Base-by-base conservation (phyloP, 805 yeast genomes). In the Starmerella roubikii region DNA sequence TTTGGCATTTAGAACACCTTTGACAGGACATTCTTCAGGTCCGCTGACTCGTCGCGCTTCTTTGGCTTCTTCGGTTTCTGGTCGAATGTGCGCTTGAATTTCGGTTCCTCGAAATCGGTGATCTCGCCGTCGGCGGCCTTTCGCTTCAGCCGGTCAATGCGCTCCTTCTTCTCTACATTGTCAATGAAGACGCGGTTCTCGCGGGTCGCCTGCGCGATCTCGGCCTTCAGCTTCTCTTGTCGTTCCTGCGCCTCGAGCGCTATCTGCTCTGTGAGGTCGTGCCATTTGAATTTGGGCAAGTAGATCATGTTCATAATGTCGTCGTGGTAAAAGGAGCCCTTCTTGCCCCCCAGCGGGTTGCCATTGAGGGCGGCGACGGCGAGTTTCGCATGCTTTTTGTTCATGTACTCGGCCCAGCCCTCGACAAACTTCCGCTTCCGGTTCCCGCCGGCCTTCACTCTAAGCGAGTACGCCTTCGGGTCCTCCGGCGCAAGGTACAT, bases 401-500 rank as follows among this genome's bases (percentile, higher is more conserved):
- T 72, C 20, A 69, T 62, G 58, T 82, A 91, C 60, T 91, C 98
- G 7, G 81, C 91, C 98, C 98, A 91, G 12, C 98, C 98, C 64
- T 88, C 98, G 22, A 79, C 82, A 54, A 72, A 91, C 61, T 72
- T 78, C 54, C 70, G 69, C 60, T 86, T 86, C 58, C 84, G 85
- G 58, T 88, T 91, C 18, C 98, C 97, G 12, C 97, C 97, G 46
- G 73, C 70, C 52, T 78, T 80, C 17, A 82, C 74, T 51, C 98
- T 66, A 35, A 69, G 67, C 37, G 71, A 72, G 52, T 84, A 67
- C 8, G 67, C 67, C 22, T 69, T 64, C 9, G 74, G 68, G 46
- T 78, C 81, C 57, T 91, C 98, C 13, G 93, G 94, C 48, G 84
- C 79, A 46, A 91, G 61, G 55, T 79, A 91, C 6, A 91, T 62